phyloP scores from a whole-genome alignment of 257 asterid genomes.

The Eucommia ulmoides region DNA sequence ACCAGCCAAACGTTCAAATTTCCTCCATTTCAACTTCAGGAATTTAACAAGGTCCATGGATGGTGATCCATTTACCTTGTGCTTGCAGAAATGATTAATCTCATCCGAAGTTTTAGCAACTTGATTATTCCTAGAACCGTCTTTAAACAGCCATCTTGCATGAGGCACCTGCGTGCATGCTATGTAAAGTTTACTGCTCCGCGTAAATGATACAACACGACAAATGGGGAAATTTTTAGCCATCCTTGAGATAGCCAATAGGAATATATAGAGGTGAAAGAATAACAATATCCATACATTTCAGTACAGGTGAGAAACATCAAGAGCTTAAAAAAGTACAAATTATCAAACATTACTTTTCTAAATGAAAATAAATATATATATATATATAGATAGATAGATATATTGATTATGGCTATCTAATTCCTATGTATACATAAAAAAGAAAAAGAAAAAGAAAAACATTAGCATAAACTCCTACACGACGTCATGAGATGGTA shows the following conservation, averaged over 20 bases:
- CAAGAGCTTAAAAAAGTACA: too few species aligned
- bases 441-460: background rate
- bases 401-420: too few species aligned
- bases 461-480: background rate
- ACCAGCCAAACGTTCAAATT: constrained; percentile 37
- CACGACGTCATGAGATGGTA: background rate
- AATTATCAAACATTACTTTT: too few species aligned
- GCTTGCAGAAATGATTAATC: constrained; percentile 22
- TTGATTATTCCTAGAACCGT: constrained; percentile 26
- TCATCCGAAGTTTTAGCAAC: constrained; percentile 36
- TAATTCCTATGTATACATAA: background rate
- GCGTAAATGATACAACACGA: constrained; percentile 40
- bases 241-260: background rate
- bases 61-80: constrained; percentile 19
- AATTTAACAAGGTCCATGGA: constrained; percentile 24
- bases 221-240: background rate
- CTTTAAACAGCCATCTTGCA: constrained; percentile 40
- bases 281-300: too few species aligned
- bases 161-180: constrained; percentile 86
- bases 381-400: too few species aligned
- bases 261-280: background rate
- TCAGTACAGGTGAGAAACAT: too few species aligned
- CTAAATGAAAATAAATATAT: too few species aligned
- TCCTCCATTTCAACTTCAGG: constrained; percentile 80
- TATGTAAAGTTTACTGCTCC: constrained; percentile 85